Percentiles rank a stretch among this genome's conserved stretches.
Conservation (phyloP, 352 stramenopile genomes). For the Globisporangium echinulatum region DNA sequence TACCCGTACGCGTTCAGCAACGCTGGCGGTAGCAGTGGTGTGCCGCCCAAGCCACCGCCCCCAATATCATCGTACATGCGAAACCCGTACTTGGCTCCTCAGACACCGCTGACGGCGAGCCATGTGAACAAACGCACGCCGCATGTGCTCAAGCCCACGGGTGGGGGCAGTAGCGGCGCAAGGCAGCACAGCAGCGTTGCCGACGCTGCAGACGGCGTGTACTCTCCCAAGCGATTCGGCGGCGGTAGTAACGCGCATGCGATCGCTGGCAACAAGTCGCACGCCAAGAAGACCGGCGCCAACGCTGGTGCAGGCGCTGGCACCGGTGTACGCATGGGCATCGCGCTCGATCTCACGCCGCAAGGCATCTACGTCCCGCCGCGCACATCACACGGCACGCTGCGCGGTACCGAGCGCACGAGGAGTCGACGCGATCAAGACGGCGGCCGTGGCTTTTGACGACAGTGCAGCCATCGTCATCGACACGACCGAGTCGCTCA, state of each 20-base stretch:
- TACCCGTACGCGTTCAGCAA: constrained; percentile 27
- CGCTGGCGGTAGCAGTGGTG: background rate
- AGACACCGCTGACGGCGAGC: constrained; percentile 5
- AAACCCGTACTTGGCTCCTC: constrained; percentile 26
- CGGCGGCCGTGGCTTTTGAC: background rate
- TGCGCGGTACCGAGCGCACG: constrained; percentile 13
- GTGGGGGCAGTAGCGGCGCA: background rate
- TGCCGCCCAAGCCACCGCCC: constrained; percentile 41
- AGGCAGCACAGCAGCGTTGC: constrained; percentile 21
- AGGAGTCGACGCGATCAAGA: constrained; percentile 4
- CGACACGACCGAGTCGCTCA: too few species aligned
- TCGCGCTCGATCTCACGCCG: constrained; percentile 15
- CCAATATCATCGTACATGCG: constrained; percentile 36
- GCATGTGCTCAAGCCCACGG: constrained; percentile 1
- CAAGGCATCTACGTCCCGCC: constrained; percentile 32
- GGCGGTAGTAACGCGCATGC: constrained; percentile 14
- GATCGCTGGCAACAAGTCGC: too few species aligned
- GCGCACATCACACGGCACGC: constrained; percentile 33
- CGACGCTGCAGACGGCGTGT: constrained; percentile 29
- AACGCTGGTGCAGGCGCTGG: background rate
- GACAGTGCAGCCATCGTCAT: too few species aligned
- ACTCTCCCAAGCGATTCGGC: constrained; percentile 40
- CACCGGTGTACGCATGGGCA: background rate
- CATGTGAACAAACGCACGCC: constrained; percentile 19
- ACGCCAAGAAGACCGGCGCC: constrained; percentile 7